These are phyloP conservation scores for Cercophora scortea DNA, from an alignment of 495 filamentous ascomycete species.

Conservation along the genomic window DNA sequence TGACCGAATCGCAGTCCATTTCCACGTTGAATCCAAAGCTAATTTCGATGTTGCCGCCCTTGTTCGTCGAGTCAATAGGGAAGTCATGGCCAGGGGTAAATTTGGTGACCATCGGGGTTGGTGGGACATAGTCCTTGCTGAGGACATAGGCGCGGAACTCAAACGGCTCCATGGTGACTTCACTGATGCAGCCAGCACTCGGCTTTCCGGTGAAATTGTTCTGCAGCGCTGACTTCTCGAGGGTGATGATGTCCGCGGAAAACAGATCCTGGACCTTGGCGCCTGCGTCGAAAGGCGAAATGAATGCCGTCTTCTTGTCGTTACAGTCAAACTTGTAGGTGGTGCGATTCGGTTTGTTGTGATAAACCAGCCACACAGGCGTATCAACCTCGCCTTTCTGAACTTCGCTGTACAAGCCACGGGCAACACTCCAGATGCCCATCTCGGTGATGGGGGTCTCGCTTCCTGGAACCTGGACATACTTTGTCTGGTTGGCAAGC, in stretches of 20 bases:
- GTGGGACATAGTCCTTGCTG: slow-evolving; percentile 40
- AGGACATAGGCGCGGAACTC: slow-evolving; percentile 58
- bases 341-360: slow-evolving; percentile 50
- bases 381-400: slow-evolving; percentile 49
- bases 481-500: slow-evolving; percentile 51
- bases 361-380: slow-evolving; percentile 60
- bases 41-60: slow-evolving; percentile 21
- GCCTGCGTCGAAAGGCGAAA: slow-evolving; percentile 50
- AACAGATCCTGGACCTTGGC: slow-evolving; percentile 61
- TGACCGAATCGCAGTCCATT: slow-evolving; percentile 56
- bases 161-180: slow-evolving; percentile 46
- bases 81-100: slow-evolving; percentile 58
- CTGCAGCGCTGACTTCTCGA: slow-evolving; percentile 1
- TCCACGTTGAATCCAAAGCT: slow-evolving; percentile 51
- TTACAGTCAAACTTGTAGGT: slow-evolving; percentile 56
- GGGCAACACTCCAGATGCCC: slow-evolving; percentile 59
- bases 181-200: slow-evolving; percentile 50
- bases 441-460: slow-evolving; percentile 46
- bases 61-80: slow-evolving; percentile 44
- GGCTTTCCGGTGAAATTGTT: slow-evolving; percentile 24
- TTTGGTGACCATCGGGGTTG: slow-evolving; percentile 53
- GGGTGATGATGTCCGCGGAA: slow-evolving; percentile 37
- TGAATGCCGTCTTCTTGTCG: slow-evolving; percentile 36
- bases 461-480: slow-evolving; percentile 47
- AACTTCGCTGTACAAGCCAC: slow-evolving; percentile 39